Conservation (phyloP, 2,329 filamentous ascomycete species). For the Phyllosticta citriasiana region DNA sequence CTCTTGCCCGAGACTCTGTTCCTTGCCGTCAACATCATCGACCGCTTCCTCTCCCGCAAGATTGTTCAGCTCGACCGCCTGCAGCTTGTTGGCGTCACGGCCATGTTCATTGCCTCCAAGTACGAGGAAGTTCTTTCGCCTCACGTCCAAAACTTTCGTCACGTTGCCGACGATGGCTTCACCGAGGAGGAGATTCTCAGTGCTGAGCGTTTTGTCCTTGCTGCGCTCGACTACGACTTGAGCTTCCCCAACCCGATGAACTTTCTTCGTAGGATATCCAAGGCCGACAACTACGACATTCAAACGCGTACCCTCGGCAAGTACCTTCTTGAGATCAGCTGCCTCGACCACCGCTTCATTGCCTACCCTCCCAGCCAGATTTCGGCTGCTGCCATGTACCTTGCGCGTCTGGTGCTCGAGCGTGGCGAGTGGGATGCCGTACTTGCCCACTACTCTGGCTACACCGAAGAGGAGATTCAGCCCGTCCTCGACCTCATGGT, state of each 20-base stretch:
- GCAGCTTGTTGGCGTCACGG: slow-evolving; percentile 92
- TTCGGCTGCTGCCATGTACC: slow-evolving; percentile 88
- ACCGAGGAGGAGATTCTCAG: slow-evolving; percentile 89
- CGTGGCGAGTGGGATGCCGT: slow-evolving; percentile 88
- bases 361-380: slow-evolving; percentile 79
- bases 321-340: slow-evolving; percentile 94
- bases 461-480: slow-evolving; percentile 84
- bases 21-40: slow-evolving; percentile 94
- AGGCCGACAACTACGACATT: slow-evolving; percentile 98
- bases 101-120: slow-evolving; percentile 99
- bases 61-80: slow-evolving; percentile 92
- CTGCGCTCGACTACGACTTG: slow-evolving; percentile 87
- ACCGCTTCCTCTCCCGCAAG: slow-evolving; percentile 92
- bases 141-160: slow-evolving; percentile 92
- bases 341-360: slow-evolving; percentile 92
- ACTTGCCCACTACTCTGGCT: slow-evolving; percentile 82
- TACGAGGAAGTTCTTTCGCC: slow-evolving; percentile 97
- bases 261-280: slow-evolving; percentile 95
- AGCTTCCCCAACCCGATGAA: slow-evolving; percentile 99
- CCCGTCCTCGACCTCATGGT: slow-evolving; percentile 92
- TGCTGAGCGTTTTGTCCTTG: slow-evolving; percentile 90
- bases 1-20: slow-evolving; percentile 93
- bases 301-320: slow-evolving; percentile 95
- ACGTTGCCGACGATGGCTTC: slow-evolving; percentile 95
- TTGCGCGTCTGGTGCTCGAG: slow-evolving; percentile 81